These are phyloP conservation scores for Clonostachys rosea DNA, from an alignment of 2,329 filamentous ascomycete species.

Conservation along the genomic window DNA sequence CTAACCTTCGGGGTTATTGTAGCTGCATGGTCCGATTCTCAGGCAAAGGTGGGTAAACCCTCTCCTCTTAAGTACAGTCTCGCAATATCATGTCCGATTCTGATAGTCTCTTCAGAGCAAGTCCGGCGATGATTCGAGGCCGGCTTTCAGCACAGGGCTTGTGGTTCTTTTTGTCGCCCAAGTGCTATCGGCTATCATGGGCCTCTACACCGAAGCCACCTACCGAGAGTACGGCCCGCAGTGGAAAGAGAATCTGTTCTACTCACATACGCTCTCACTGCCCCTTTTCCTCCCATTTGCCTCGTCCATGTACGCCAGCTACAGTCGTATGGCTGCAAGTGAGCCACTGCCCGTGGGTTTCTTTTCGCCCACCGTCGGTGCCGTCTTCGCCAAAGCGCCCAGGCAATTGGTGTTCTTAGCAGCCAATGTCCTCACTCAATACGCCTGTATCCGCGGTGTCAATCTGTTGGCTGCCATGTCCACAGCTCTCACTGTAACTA, in stretches of 20 bases:
- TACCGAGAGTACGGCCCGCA: constrained; percentile 82
- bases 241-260: constrained; percentile 96
- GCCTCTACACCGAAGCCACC: constrained; percentile 87
- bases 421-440: constrained; percentile 83
- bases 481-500: constrained; percentile 90
- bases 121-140: constrained; percentile 6
- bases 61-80: background rate
- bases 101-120: constrained; percentile 1
- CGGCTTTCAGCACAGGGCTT: constrained; percentile 59
- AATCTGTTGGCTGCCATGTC: constrained; percentile 88
- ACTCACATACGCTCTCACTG: constrained; percentile 73
- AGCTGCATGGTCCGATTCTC: constrained; percentile 85
- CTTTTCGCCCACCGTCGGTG: background rate
- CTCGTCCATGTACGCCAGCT: constrained; percentile 60
- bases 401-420: constrained; percentile 67
- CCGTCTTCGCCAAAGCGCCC: constrained; percentile 35
- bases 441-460: constrained; percentile 91
- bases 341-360: constrained; percentile 29
- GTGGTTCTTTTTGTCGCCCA: constrained; percentile 83
- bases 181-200: constrained; percentile 87
- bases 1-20: constrained; percentile 83
- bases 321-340: constrained; percentile 58
- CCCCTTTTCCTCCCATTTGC: constrained; percentile 72
- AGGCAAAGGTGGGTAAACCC: constrained; percentile 61
- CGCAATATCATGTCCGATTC: background rate